These are phyloP conservation scores for Fallopia convolvulus DNA, from an alignment of 148 eudicot species.

Conservation along the genomic window DNA sequence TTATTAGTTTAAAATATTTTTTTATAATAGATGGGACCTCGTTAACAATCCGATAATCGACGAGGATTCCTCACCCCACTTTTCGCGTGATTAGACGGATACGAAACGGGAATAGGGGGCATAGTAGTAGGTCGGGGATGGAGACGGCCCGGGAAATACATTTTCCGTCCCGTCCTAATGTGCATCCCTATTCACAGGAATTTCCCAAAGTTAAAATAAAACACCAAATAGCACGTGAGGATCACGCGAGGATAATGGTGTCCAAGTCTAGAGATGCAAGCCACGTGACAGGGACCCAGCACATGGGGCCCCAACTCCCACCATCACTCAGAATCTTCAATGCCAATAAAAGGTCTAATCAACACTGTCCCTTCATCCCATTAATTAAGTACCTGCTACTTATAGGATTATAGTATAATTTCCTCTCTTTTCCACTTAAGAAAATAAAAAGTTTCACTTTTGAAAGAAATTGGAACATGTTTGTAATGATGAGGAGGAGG, in stretches of 20 bases:
- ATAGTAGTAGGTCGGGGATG: too few species aligned
- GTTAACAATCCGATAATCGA: too few species aligned
- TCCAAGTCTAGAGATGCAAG: background rate
- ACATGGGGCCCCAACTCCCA: background rate
- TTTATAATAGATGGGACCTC: too few species aligned
- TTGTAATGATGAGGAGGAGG: background rate
- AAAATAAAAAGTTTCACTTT: background rate
- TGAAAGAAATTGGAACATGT: background rate
- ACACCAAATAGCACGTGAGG: background rate
- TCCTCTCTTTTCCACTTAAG: background rate
- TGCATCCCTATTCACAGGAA: too few species aligned
- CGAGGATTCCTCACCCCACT: too few species aligned
- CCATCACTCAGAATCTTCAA: background rate
- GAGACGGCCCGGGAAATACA: too few species aligned
- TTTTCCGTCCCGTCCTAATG: too few species aligned
- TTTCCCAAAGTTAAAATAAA: too few species aligned
- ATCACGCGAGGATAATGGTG: background rate
- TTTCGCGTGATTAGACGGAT: too few species aligned
- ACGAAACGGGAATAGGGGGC: too few species aligned
- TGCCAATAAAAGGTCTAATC: constrained; percentile 5
- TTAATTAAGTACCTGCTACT: background rate
- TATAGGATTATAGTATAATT: background rate
- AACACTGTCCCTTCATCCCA: background rate
- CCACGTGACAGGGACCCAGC: background rate
- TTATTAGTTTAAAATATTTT: too few species aligned